Percentiles rank a stretch among this genome's conserved stretches.
phyloP scores from a whole-genome alignment of 2,329 filamentous ascomycete species.

The Arthroderma uncinatum region DNA sequence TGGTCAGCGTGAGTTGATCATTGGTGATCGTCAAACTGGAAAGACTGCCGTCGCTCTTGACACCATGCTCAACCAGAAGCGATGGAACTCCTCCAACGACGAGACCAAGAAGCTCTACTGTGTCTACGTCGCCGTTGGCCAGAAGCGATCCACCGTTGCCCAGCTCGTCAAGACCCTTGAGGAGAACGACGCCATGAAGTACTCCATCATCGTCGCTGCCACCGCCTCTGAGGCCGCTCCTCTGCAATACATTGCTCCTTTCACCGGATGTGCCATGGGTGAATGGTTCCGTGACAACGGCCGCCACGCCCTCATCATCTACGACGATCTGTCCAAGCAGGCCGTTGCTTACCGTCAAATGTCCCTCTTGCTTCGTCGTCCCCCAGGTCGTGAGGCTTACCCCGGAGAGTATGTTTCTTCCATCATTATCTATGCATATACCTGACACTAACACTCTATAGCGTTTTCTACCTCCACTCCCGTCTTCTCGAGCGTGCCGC shows the following conservation, averaged over 20 bases:
- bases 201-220: constrained; percentile 83
- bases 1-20: constrained; percentile 99
- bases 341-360: constrained; percentile 97
- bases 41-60: constrained; percentile 99
- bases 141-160: constrained; percentile 98
- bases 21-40: constrained; percentile 99
- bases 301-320: constrained; percentile 81
- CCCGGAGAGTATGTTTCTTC: constrained; percentile 61
- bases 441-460: constrained; percentile 21
- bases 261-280: constrained; percentile 57
- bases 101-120: constrained; percentile 99
- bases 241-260: constrained; percentile 86
- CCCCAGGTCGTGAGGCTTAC: constrained; percentile 97
- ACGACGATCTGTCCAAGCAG: constrained; percentile 95
- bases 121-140: constrained; percentile 95
- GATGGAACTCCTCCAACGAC: constrained; percentile 80
- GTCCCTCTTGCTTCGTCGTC: constrained; percentile 94
- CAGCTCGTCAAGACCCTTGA: constrained; percentile 99
- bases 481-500: constrained; percentile 98
- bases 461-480: constrained; percentile 97
- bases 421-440: constrained; percentile 6
- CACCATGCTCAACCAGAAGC: constrained; percentile 98
- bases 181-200: constrained; percentile 99
- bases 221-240: constrained; percentile 95
- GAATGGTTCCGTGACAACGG: constrained; percentile 76